phyloP scores from a whole-genome alignment of 495 filamentous ascomycete genomes.

The Recurvomyces mirabilis region DNA sequence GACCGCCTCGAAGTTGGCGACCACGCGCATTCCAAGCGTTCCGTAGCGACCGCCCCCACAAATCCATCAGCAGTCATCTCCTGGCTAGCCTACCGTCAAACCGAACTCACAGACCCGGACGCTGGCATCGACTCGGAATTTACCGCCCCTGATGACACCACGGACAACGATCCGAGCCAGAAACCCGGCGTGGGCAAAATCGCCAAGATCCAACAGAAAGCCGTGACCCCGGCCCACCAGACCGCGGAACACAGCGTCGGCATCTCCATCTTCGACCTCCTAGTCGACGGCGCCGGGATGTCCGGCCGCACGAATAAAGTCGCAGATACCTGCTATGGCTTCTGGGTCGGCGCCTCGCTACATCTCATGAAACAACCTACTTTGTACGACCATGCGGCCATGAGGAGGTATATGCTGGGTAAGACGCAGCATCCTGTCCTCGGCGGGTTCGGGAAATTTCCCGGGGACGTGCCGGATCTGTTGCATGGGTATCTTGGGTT shows the following conservation, averaged over 20 bases:
- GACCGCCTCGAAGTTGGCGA: slow-evolving; percentile 5
- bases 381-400: slow-evolving; percentile 48
- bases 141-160: background rate
- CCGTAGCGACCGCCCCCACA: background rate
- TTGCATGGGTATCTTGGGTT: slow-evolving; percentile 86
- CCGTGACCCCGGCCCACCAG: slow-evolving; percentile 1
- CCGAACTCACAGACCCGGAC: slow-evolving; percentile 11
- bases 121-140: slow-evolving; percentile 11
- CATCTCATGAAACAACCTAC: slow-evolving; percentile 54
- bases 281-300: slow-evolving; percentile 11
- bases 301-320: slow-evolving; percentile 72
- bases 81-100: slow-evolving; percentile 8
- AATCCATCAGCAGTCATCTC: slow-evolving; percentile 5
- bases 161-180: background rate
- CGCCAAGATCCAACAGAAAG: background rate
- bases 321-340: slow-evolving; percentile 88
- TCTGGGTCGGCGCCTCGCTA: slow-evolving; percentile 73
- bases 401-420: slow-evolving; percentile 67
- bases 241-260: background rate
- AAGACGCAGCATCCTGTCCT: slow-evolving; percentile 76
- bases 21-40: no score
- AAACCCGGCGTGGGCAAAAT: no score
- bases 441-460: slow-evolving; percentile 79
- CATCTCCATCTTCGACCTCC: slow-evolving; percentile 1
- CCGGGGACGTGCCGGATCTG: slow-evolving; percentile 74